A percentile compares a stretch with the other conserved stretches of the same genome.
Conservation (phyloP, 768 basidiomycete genomes). For the Panellus pusillus region DNA sequence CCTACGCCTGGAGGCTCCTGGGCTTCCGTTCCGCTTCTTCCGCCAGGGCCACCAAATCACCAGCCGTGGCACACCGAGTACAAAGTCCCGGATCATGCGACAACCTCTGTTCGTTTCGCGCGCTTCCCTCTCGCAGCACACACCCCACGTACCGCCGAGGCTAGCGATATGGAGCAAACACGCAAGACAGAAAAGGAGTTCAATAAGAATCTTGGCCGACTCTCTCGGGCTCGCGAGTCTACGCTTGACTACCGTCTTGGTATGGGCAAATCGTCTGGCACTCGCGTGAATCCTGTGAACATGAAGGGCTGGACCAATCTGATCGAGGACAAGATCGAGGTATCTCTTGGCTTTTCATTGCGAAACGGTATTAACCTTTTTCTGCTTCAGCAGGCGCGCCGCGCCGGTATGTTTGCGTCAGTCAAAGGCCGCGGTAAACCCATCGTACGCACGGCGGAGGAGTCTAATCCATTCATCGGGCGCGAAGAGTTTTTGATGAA, state of each 20-base stretch:
- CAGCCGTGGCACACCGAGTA: slow-evolving; percentile 73
- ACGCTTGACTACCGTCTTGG: slow-evolving; percentile 78
- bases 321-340: slow-evolving; percentile 82
- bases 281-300: slow-evolving; percentile 54
- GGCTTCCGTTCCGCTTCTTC: slow-evolving; percentile 53
- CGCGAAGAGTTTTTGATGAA: slow-evolving; percentile 86
- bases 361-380: neutral
- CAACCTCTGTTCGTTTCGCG: slow-evolving; percentile 54
- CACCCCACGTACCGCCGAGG: slow-evolving; percentile 16
- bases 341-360: slow-evolving; percentile 26
- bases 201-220: slow-evolving; percentile 54
- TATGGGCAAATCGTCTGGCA: slow-evolving; percentile 27
- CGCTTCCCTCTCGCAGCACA: slow-evolving; percentile 36
- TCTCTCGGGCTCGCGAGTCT: slow-evolving; percentile 66
- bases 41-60: slow-evolving; percentile 55
- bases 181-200: slow-evolving; percentile 48
- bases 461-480: slow-evolving; percentile 58
- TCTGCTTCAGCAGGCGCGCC: slow-evolving; percentile 53
- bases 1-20: slow-evolving; percentile 37
- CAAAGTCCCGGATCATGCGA: slow-evolving; percentile 56
- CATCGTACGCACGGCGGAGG: slow-evolving; percentile 36
- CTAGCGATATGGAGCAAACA: slow-evolving; percentile 34
- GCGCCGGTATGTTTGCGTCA: slow-evolving; percentile 69
- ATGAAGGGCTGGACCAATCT: slow-evolving; percentile 76
- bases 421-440: slow-evolving; percentile 64